Conservation (phyloP, 306 rosid genomes). For the Glycine tomentella region DNA sequence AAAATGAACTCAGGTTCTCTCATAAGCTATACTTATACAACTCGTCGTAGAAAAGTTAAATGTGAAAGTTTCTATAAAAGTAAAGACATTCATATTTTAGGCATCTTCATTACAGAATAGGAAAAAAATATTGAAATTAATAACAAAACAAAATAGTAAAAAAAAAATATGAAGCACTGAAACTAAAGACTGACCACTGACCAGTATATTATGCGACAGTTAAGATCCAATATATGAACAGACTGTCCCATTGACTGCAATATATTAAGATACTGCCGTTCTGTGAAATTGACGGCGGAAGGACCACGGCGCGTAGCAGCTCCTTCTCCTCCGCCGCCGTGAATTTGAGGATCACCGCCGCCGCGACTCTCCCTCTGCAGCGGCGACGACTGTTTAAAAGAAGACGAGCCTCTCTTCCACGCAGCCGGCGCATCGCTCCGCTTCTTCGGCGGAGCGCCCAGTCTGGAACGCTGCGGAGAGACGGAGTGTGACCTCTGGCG, state of each 20-base stretch:
- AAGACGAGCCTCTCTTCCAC: slow-evolving; percentile 66
- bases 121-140: neutral
- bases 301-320: slow-evolving; percentile 53
- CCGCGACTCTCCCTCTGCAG: slow-evolving; percentile 85
- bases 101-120: neutral
- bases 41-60: neutral
- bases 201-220: slow-evolving; percentile 78
- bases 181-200: slow-evolving; percentile 44
- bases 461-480: slow-evolving; percentile 87
- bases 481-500: slow-evolving; percentile 93
- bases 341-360: slow-evolving; percentile 50
- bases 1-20: neutral
- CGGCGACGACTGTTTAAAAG: slow-evolving; percentile 88
- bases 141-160: neutral
- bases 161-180: neutral
- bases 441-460: slow-evolving; percentile 53
- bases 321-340: slow-evolving; percentile 25
- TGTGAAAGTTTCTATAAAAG: neutral
- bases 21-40: neutral
- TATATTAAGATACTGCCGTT: slow-evolving; percentile 80
- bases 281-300: slow-evolving; percentile 72
- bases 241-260: slow-evolving; percentile 97
- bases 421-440: slow-evolving; percentile 48
- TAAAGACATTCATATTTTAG: neutral
- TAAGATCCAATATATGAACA: slow-evolving; percentile 86